Conservation (phyloP, 164 flowering plant species). For the Stephania cephalantha region DNA sequence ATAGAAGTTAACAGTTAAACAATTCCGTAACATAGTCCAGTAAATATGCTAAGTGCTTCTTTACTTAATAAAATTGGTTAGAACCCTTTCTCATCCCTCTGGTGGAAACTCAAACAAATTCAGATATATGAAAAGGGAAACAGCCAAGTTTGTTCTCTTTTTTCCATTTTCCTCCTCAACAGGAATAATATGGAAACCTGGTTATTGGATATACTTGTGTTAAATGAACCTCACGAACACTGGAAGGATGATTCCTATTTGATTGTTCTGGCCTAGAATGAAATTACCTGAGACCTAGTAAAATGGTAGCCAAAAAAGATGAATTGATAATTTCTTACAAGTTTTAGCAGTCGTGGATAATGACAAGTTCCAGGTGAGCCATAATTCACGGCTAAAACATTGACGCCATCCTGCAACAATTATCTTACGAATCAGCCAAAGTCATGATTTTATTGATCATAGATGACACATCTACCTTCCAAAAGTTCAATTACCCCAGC, state of each 20-base stretch:
- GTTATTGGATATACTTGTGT: not conserved
- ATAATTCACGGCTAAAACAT: conserved; percentile 80
- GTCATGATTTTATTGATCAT: not conserved
- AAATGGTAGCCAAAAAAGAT: conserved; percentile 1
- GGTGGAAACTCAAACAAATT: not conserved
- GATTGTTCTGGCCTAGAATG: not conserved
- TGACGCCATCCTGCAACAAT: conserved; percentile 71
- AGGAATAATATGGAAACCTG: not conserved
- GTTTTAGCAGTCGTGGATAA: conserved; percentile 63
- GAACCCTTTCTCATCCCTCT: no score
- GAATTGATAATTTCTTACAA: conserved; percentile 39
- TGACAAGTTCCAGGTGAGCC: conserved; percentile 81
- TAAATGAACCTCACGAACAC: not conserved
- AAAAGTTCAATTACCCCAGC: not conserved
- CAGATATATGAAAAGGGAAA: not conserved
- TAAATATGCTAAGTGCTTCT: no score
- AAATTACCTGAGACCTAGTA: not conserved
- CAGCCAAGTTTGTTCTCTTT: not conserved
- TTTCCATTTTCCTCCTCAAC: not conserved
- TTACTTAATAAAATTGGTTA: no score
- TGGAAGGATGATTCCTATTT: not conserved
- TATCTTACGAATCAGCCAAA: not conserved
- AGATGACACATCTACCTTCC: not conserved
- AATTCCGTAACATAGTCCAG: no score
- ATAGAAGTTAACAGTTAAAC: no score